Conservation (phyloP, 768 basidiomycete species). For the Chalciporus chontae region DNA sequence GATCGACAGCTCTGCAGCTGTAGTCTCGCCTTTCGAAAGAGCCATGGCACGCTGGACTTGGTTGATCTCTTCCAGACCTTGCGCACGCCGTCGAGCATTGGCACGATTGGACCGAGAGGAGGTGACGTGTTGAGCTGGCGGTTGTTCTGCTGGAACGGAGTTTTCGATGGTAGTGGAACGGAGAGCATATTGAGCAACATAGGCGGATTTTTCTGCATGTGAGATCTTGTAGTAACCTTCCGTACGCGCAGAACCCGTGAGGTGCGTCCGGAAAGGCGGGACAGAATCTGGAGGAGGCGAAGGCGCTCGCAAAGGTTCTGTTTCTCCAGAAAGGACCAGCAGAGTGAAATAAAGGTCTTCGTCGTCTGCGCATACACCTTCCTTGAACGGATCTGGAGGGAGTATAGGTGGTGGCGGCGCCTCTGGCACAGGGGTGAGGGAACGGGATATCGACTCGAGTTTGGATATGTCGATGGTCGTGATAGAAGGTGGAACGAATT, state of each 20-base stretch:
- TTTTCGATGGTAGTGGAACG: conserved; percentile 48
- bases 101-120: conserved; percentile 90
- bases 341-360: conserved; percentile 84
- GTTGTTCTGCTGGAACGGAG: conserved; percentile 38
- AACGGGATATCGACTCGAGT: conserved; percentile 44
- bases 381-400: conserved; percentile 50
- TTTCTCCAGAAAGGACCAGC: conserved; percentile 26
- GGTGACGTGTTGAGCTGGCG: conserved; percentile 53
- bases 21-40: conserved; percentile 70
- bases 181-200: conserved; percentile 84
- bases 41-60: conserved; percentile 80
- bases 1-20: conserved; percentile 70
- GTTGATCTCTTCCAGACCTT: conserved; percentile 93
- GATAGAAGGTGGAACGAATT: conserved; percentile 48
- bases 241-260: conserved; percentile 85
- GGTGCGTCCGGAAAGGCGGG: conserved; percentile 66
- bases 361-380: conserved; percentile 75
- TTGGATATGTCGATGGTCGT: conserved; percentile 47
- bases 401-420: conserved; percentile 39
- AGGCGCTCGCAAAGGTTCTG: conserved; percentile 20
- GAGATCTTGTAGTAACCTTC: conserved; percentile 97
- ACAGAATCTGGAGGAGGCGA: conserved; percentile 40
- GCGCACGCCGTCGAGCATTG: conserved; percentile 85
- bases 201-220: conserved; percentile 84
- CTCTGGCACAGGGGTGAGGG: conserved; percentile 48